Evolutionary conservation across 306 rosid genomes (phyloP), one percentile per base, ranked within the genome.

Genomic region (Vigna nakashimae): DNA sequence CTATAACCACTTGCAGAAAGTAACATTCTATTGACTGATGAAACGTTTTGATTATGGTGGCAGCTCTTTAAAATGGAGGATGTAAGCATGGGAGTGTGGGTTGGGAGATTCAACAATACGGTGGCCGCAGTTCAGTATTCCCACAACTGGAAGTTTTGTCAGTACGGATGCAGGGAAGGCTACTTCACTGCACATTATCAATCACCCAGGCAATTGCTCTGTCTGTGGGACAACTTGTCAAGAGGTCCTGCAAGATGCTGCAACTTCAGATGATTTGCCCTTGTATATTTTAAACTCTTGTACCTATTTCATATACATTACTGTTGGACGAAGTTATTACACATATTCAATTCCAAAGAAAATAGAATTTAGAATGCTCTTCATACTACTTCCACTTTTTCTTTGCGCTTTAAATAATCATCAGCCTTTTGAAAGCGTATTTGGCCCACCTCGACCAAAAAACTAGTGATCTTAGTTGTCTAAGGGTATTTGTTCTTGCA

Each of bases 81-180:
- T 84, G 98, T 95, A 83, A 95, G 98, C 95, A 88, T 95, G 98
- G 98, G 98, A 78, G 90, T 92, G 98, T 95, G 98, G 98, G 97
- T 95, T 1, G 91, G 89, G 83, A 90, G 89, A 57, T 94, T 90
- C 82, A 94, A 93, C 87, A 62, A 80, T 9, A 82, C 82, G 0
- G 28, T 71, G 75, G 45, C 28, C 1, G 70, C 75, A 0, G 97
- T 95, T 24, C 97, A 87, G 76, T 95, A 95, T 85, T 91, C 99
- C 0, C 99, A 95, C 81, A 92, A 79, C 89, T 95, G 99, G 99
- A 95, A 92, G 80, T 95, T 92, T 77, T 95, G 99, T 86, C 99
- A 95, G 86, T 95, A 95, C 42, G 98, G 98, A 20, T 95, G 99
- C 83, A 82, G 90, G 87, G 99, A 90, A 45, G 87, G 83, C 71